Percentiles rank a stretch among this genome's conserved stretches.
phyloP scores from a whole-genome alignment of 768 basidiomycete species.

The Macrolepiota dolichaula region DNA sequence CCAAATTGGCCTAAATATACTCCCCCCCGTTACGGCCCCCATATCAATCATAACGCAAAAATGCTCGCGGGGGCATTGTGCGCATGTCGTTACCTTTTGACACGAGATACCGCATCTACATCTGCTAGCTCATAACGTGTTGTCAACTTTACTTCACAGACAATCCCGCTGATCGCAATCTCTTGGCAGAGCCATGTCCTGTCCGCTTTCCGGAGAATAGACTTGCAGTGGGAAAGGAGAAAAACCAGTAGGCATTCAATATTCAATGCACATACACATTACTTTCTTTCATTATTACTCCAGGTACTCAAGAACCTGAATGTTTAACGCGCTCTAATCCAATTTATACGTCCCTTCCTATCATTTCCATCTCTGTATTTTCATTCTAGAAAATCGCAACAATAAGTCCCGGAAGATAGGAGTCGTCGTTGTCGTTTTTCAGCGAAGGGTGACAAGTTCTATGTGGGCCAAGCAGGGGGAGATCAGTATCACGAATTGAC shows the following conservation, averaged over 20 bases:
- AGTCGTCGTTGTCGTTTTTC: neutral
- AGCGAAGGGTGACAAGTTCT: conserved; percentile 36
- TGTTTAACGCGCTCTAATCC: neutral
- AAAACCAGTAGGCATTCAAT: neutral
- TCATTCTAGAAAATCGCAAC: neutral
- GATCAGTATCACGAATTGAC: conserved; percentile 3
- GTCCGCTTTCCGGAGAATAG: neutral
- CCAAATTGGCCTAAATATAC: neutral
- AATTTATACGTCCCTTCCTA: neutral
- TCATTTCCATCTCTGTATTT: neutral
- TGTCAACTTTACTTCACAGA: neutral
- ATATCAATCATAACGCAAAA: neutral
- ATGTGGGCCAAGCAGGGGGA: neutral
- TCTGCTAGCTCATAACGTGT: neutral
- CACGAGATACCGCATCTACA: neutral
- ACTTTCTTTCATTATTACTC: neutral
- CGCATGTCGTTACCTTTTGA: neutral
- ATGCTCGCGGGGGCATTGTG: neutral
- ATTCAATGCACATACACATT: neutral
- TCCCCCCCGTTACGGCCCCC: neutral
- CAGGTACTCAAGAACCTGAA: neutral
- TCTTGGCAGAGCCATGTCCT: neutral
- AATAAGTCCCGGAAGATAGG: neutral
- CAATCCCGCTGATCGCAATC: neutral
- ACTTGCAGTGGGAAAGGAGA: neutral